Evolutionary conservation across 495 filamentous ascomycete genomes (phyloP), one percentile per base, ranked within the genome.

Genomic region (Aspergillus baeticus): DNA sequence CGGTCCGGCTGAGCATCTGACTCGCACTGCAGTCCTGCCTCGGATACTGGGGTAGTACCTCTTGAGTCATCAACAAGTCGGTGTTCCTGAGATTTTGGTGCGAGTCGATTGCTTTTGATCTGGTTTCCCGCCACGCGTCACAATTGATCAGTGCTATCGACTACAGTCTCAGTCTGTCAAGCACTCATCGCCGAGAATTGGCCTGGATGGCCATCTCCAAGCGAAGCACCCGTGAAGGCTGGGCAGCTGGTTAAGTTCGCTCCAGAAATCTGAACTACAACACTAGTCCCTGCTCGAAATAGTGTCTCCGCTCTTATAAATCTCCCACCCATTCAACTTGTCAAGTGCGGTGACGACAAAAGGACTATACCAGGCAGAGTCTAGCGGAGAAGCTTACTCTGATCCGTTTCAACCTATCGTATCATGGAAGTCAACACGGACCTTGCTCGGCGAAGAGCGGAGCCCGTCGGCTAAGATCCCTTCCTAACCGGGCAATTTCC

Each of bases 301-400:
- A 55, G 58, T 5, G 17, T 38, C 45, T 31, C 51, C 56, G 33
- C 44, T 51, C 42, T 39, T 51, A 23, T 36, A 6, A 29, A 21
- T n/a, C 11, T 54, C 39, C 49, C 11, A 36, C 38, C 49, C 50
- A 61, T 22, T 61, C 47, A 53, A 21, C 34, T 50, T 36, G 43
- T 57, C 36, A 57, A 20, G 6, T 21, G 6, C 13, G 14, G 21
- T 31, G 31, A 36, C 47, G 42, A 42, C 52, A 23, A 20, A 6
- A 29, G 39, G 6, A 22, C 55, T 52, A 53, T 22, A 5, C 49
- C 8, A 1, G 10, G 38, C 39, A 1, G 0, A 38, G 49, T 17
- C 35, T 58, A 58, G 56, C 20, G 0, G 15, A 13, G 42, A 47
- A 55, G 52, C 52, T 55, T 55, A 34, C 41, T 33, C 18, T 37